A percentile compares a stretch with the other conserved stretches of the same genome.
phyloP scores from a whole-genome alignment of 1,284 basidiomycete genomes.

The Cerioporus squamosus region DNA sequence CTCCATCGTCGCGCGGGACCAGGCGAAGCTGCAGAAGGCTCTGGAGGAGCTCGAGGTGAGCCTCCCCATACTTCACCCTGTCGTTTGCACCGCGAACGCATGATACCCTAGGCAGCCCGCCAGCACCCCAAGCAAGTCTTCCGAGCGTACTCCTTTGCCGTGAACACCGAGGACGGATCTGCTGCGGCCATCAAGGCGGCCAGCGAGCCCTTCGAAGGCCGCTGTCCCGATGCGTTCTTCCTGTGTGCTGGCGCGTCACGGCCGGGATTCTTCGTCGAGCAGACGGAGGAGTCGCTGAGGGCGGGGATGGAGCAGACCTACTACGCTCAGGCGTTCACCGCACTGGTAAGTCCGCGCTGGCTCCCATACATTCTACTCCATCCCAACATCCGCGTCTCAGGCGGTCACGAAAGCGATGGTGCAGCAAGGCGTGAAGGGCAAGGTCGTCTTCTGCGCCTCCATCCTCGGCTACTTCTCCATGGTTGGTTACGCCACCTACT shows the following conservation, averaged over 20 bases:
- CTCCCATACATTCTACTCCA: too few relatives aligned
- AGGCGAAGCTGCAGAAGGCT: slow-evolving; percentile 64
- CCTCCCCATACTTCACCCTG: neutral
- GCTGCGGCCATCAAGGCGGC: slow-evolving; percentile 65
- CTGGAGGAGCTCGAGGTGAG: slow-evolving; percentile 65
- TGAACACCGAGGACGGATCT: slow-evolving; percentile 54
- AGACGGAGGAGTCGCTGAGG: slow-evolving; percentile 61
- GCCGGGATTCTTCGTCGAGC: slow-evolving; percentile 78
- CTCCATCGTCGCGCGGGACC: slow-evolving; percentile 79
- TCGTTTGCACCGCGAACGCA: neutral
- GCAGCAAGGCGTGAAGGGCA: slow-evolving; percentile 55
- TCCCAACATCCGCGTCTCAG: slow-evolving; percentile 41
- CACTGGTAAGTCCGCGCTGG: slow-evolving; percentile 59
- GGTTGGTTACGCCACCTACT: slow-evolving; percentile 85
- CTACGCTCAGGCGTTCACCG: slow-evolving; percentile 80
- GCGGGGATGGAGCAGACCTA: slow-evolving; percentile 65
- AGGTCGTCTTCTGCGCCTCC: slow-evolving; percentile 85
- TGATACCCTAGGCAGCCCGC: slow-evolving; percentile 44
- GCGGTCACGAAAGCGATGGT: slow-evolving; percentile 78
- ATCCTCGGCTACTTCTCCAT: slow-evolving; percentile 84
- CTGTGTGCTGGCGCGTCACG: slow-evolving; percentile 75
- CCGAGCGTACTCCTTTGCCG: slow-evolving; percentile 62
- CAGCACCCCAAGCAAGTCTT: slow-evolving; percentile 61
- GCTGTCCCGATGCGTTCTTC: slow-evolving; percentile 75
- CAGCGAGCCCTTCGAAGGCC: slow-evolving; percentile 53